Base-by-base conservation (phyloP, 192 early-diverging fungal species). In the Coemansia biformis region DNA sequence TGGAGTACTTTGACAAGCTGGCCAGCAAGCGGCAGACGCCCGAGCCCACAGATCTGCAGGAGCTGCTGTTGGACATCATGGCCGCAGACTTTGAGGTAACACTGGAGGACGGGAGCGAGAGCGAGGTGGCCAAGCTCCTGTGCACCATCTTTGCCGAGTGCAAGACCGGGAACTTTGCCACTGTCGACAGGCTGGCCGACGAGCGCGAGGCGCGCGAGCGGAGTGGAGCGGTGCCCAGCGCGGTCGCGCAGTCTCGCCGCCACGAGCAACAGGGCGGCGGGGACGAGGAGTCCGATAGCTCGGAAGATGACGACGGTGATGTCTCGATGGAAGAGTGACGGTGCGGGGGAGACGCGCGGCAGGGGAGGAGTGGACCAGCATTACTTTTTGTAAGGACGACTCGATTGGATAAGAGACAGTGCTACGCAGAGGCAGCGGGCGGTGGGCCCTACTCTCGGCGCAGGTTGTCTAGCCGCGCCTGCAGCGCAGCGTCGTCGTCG, bases 391-490 rank as follows among this genome's bases (percentile, higher is more conserved):
- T n/a, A n/a, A n/a, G n/a, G n/a, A n/a, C n/a, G n/a, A n/a, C n/a
- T n/a, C n/a, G n/a, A n/a, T n/a, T n/a, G n/a, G n/a, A n/a, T n/a
- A n/a, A n/a, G n/a, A n/a, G n/a, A n/a, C n/a, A n/a, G n/a, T n/a
- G n/a, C n/a, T n/a, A n/a, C n/a, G n/a, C n/a, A n/a, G n/a, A n/a
- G n/a, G n/a, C n/a, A n/a, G n/a, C n/a, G n/a, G n/a, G n/a, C n/a
- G n/a, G n/a, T n/a, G n/a, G n/a, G n/a, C n/a, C n/a, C 31, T 82
- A 93, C 63, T 92, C 92, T 39, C 84, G 71, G 49, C 93, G 84
- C 57, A 96, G 76, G 33, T 88, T 91, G 54, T 92, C 86, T 48
- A 96, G 62, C 47, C 93, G 80, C 7, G 88, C 90, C 63, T 92
- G 93, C 44, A 96, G 67, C 12, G 89, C 89, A 34, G 87, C 89